Percentiles rank a stretch among this genome's conserved stretches.
Evolutionary conservation across 2,329 filamentous ascomycete species (phyloP).

Genomic region (Colletotrichum viniferum): DNA sequence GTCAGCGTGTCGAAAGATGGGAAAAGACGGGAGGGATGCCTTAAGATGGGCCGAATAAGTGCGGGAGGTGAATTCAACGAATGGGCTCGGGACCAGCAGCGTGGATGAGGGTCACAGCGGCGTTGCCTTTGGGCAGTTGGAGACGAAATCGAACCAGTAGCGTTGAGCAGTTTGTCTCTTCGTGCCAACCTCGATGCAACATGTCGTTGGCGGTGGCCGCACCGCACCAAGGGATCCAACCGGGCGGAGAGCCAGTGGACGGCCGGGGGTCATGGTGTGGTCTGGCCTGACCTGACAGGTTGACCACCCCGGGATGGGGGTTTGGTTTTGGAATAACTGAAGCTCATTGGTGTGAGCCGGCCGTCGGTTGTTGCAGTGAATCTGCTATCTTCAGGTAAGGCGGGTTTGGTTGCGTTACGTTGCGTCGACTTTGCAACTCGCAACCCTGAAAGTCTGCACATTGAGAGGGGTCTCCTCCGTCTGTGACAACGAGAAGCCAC

Average conservation of each 20-base stretch:
- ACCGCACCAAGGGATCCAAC: conserved; percentile 16
- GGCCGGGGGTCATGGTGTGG: neutral
- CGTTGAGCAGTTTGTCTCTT: neutral
- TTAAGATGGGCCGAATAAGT: conserved; percentile 8
- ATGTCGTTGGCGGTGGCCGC: conserved; percentile 8
- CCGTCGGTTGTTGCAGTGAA: neutral
- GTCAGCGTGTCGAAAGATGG: neutral
- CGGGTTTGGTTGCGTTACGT: conserved; percentile 10
- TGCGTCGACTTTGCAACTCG: conserved; percentile 3
- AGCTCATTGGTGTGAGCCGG: neutral
- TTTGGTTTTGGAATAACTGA: neutral
- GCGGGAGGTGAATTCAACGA: conserved; percentile 1
- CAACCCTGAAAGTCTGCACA: neutral
- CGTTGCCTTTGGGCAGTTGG: neutral
- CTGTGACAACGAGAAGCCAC: neutral
- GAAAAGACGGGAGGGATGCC: conserved; percentile 4
- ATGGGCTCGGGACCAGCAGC: conserved; percentile 13
- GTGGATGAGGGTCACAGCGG: conserved; percentile 3
- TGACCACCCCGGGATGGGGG: neutral
- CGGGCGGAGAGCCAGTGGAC: conserved; percentile 8
- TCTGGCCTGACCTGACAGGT: neutral
- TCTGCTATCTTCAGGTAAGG: conserved; percentile 12
- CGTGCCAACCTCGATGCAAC: conserved; percentile 10
- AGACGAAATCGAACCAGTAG: conserved; percentile 7
- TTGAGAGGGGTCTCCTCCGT: neutral